Evolutionary conservation across 2,329 filamentous ascomycete species (phyloP).

Genomic region (Ophiostoma montium): DNA sequence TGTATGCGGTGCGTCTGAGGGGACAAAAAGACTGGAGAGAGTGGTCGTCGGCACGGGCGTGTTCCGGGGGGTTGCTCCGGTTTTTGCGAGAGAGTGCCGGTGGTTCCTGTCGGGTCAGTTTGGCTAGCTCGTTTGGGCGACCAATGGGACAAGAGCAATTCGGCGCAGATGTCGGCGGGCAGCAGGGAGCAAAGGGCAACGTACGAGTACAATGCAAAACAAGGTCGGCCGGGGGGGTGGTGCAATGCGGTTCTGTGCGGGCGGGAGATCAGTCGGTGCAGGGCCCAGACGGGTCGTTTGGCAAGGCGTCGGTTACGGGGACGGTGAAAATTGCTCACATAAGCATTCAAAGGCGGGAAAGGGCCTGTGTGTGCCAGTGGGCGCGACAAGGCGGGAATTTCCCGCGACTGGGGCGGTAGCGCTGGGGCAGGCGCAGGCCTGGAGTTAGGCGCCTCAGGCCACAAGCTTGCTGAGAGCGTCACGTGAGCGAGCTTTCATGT

Average conservation of each 20-base stretch:
- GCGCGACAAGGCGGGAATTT: slow-evolving; percentile 6
- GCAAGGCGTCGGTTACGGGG: background rate
- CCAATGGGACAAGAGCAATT: background rate
- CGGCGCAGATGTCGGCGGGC: background rate
- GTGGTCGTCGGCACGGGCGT: background rate
- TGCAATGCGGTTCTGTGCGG: background rate
- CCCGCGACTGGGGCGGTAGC: slow-evolving; percentile 5
- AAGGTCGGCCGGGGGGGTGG: background rate
- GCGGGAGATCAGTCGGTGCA: background rate
- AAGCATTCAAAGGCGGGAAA: no score
- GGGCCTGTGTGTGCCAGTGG: no score
- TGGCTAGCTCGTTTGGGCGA: background rate
- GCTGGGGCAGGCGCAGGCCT: background rate
- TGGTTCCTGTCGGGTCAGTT: background rate
- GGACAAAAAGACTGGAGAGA: background rate
- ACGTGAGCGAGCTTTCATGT: no score
- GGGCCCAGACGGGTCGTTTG: background rate
- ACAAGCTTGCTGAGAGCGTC: no score
- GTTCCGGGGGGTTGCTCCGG: background rate
- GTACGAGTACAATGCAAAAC: background rate
- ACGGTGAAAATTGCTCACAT: background rate
- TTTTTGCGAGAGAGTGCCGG: background rate
- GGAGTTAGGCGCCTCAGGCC: background rate
- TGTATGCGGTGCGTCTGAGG: slow-evolving; percentile 13
- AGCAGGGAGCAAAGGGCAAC: background rate